Evolutionary conservation across 1,139 yeast species (phyloP), one percentile per base, ranked within the genome.

Genomic region (Taphrina wiesneri): DNA sequence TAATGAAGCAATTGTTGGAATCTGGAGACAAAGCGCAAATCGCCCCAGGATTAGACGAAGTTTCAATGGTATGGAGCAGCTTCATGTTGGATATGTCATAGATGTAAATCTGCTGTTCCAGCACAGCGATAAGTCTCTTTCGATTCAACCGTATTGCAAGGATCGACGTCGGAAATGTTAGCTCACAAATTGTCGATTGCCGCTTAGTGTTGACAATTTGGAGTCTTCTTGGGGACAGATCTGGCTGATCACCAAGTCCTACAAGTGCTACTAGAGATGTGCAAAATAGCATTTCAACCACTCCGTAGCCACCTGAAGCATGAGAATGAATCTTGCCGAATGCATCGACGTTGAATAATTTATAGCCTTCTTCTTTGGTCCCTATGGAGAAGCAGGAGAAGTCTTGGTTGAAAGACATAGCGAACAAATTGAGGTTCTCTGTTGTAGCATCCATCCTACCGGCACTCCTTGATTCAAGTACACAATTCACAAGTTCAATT

Each of bases 51-150:
- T 88, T 87, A n/a, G 90, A 85, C 45, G 86, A 81, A 0, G 96
- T 88, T 73, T 92, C 97, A 63, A 93, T 87, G 0, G 96, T 90
- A 75, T 91, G 96, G 60, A 93, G 78, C 51, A 93, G 80, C 73
- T 87, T 86, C 97, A 93, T 91, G 71, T 87, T 88, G 56, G 87
- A 82, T 52, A 93, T 87, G 74, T 93, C 97, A 76, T 93, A 93
- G 62, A 93, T 84, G 76, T 89, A 91, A 7, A 93, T 87, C 23
- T 92, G 96, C 69, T 88, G 91, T 71, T 87, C 91, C 66, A 93
- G 79, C 30, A 90, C 80, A 13, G 92, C 96, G 23, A 90, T 82
- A 71, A 93, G 80, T 60, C 96, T 81, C 45, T 85, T 80, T 65
- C 87, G 83, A 71, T 93, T 91, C 77, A 93, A 80, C 72, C 86